Base-by-base conservation (phyloP, 2,329 filamentous ascomycete species). In the Aureobasidium leucospermi region DNA sequence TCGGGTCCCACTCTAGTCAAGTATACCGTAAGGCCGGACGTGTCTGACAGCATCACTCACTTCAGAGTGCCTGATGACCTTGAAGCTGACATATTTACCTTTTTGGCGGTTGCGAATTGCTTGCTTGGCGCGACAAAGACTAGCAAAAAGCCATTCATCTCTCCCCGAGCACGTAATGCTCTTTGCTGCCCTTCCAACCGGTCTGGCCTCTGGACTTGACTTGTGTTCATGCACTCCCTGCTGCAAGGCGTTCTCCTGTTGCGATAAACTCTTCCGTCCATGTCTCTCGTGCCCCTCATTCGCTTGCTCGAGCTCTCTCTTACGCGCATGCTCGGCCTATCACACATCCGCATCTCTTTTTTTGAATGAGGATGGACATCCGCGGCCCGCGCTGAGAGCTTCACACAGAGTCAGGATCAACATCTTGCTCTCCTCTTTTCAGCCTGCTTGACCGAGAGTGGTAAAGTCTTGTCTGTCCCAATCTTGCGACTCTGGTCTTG, bases 181-280 rank as follows among this genome's bases (percentile, higher is more conserved):
- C 41, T n/a, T 29, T 28, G 16, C 29, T 45, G 41, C 2, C n/a
- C 19, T 29, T 23, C 13, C 10, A 42, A 43, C 51, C 51, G 39
- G 38, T 56, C 52, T 36, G 52, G 39, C 52, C 52, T 56, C 36
- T 38, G 41, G 9, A 13, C 52, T 38, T 45, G 41, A 56, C 52
- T 46, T 56, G 52, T n/a, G 38, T 11, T n/a, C 41, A 56, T 56
- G 52, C 52, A 56, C 52, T 45, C 52, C 38, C 52, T 46, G 41
- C 52, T 56, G 52, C 52, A 46, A 28, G 52, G 52, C 41, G 41
- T 56, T 43, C 29, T 23, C 13, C 19, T 43, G 31, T 46, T 19
- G 51, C 28, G 6, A 34, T 32, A 16, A 9, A 31, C 51, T 4
- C 7, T 56, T 11, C 38, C 41, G 41, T 56, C 7, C 13, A 6